Evolutionary conservation across 768 basidiomycete genomes (phyloP).

Genomic region (Podaxis sp.): DNA sequence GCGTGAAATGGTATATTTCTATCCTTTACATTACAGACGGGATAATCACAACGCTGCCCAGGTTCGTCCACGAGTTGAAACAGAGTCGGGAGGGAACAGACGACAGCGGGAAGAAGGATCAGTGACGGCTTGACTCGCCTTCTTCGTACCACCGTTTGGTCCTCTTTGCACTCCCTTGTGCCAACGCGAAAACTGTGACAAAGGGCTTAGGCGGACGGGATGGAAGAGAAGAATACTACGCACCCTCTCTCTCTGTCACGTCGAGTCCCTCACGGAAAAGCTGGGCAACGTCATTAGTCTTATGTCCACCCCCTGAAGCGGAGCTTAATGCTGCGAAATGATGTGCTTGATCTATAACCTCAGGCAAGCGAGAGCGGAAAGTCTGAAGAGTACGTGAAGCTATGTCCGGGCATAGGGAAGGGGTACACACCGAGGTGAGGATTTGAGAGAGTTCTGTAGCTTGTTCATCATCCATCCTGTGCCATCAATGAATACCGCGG

Average conservation of each 20-base stretch:
- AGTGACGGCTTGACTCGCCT: constrained; percentile 39
- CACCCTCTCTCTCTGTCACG: constrained; percentile 88
- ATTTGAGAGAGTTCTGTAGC: constrained; percentile 70
- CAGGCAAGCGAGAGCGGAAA: constrained; percentile 74
- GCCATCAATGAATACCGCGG: not conserved
- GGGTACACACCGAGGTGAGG: constrained; percentile 57
- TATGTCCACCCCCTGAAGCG: constrained; percentile 49
- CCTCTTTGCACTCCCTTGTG: constrained; percentile 76
- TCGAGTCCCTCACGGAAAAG: constrained; percentile 90
- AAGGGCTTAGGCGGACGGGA: constrained; percentile 13
- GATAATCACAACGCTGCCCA: constrained; percentile 29
- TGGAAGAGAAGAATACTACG: constrained; percentile 28
- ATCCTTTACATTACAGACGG: constrained; percentile 1
- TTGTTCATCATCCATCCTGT: constrained; percentile 75
- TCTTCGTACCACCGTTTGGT: constrained; percentile 88
- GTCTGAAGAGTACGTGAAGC: constrained; percentile 44
- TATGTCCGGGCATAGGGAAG: constrained; percentile 1
- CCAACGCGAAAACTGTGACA: constrained; percentile 74
- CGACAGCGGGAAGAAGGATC: constrained; percentile 28
- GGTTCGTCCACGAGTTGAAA: constrained; percentile 68
- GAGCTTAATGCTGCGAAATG: constrained; percentile 77
- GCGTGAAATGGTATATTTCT: constrained; percentile 70
- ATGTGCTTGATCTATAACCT: constrained; percentile 84
- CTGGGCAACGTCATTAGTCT: constrained; percentile 60
- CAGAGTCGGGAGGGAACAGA: constrained; percentile 25